phyloP scores from a whole-genome alignment of 345 rosid species.

The Sapria himalayana region DNA sequence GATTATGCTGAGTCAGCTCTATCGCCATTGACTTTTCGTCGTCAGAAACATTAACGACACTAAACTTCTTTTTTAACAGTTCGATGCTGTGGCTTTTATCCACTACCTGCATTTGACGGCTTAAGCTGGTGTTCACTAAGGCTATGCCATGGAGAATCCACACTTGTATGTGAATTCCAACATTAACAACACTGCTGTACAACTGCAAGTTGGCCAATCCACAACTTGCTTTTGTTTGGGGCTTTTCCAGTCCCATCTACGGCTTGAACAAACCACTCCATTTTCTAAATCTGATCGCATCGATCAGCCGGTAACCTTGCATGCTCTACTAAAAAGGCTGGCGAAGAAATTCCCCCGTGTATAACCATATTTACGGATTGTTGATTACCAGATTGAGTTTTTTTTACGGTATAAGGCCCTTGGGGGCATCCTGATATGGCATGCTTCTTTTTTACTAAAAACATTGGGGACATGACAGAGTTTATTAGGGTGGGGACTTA shows the following conservation, averaged over 20 bases:
- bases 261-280: slow-evolving; percentile 46
- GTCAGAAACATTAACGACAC: slow-evolving; percentile 54
- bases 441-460: slow-evolving; percentile 25
- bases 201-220: slow-evolving; percentile 48
- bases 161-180: slow-evolving; percentile 51
- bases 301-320: slow-evolving; percentile 63
- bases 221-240: slow-evolving; percentile 71
- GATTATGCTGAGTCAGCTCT: slow-evolving; percentile 21
- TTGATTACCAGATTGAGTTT: slow-evolving; percentile 58
- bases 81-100: slow-evolving; percentile 54
- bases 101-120: slow-evolving; percentile 82
- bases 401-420: slow-evolving; percentile 70
- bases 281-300: slow-evolving; percentile 53
- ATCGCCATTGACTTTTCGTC: slow-evolving; percentile 25
- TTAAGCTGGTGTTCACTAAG: slow-evolving; percentile 78
- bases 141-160: slow-evolving; percentile 64
- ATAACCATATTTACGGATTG: slow-evolving; percentile 65
- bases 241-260: slow-evolving; percentile 65
- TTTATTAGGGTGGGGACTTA: slow-evolving; percentile 54
- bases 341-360: slow-evolving; percentile 66
- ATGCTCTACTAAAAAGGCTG: slow-evolving; percentile 74
- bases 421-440: slow-evolving; percentile 93
- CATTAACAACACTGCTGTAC: slow-evolving; percentile 44
- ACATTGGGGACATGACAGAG: slow-evolving; percentile 44
- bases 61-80: slow-evolving; percentile 31